Evolutionary conservation across 805 yeast species (phyloP), one percentile per base, ranked within the genome.

Genomic region (Ogataea thermomethanolica): DNA sequence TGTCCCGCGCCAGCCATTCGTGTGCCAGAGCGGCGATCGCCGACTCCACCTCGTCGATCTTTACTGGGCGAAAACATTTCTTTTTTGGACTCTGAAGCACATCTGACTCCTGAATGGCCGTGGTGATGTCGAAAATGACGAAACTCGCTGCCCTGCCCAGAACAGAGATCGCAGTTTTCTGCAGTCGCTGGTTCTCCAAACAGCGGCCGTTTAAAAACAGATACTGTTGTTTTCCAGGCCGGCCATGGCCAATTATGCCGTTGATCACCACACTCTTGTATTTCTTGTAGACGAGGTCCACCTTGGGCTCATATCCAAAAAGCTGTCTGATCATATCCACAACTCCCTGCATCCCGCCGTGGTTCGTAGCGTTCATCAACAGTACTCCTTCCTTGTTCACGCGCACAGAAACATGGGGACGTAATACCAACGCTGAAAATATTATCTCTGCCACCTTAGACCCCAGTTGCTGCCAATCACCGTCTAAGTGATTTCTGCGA

Each of bases 131-230:
- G 9, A 35, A 28, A 22, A 29, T 28, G 24, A 20, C 29, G 22
- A 23, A n/a, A 10, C 15, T 32, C 5, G 20, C 15, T 10, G 15
- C 21, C 12, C 7, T 15, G 12, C 29, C 35, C 12, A 31, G 17
- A 8, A 25, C 34, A 10, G 17, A 23, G 35, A 62, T 62, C 9
- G 68, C 45, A 0, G 20, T 34, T 13, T 44, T 49, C 2, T 31
- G 21, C 8, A 66, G 14, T 4, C 38, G 41, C 3, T 38, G 31
- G 37, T 63, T 59, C 0, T 29, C 8, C 12, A 67, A 50, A 8
- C 50, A 58, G 17, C 72, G 58, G 3, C 66, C 66, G 53, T 79
- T 76, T 15, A 74, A 47, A 37, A 65, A 72, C 1, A 77, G 48
- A 36, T 64, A 69, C 48, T 78, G 84, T 41, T 65, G 62, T 1